Evolutionary conservation across 192 early-diverging fungal genomes (phyloP).

Genomic region (Coemansia guatemalensis): DNA sequence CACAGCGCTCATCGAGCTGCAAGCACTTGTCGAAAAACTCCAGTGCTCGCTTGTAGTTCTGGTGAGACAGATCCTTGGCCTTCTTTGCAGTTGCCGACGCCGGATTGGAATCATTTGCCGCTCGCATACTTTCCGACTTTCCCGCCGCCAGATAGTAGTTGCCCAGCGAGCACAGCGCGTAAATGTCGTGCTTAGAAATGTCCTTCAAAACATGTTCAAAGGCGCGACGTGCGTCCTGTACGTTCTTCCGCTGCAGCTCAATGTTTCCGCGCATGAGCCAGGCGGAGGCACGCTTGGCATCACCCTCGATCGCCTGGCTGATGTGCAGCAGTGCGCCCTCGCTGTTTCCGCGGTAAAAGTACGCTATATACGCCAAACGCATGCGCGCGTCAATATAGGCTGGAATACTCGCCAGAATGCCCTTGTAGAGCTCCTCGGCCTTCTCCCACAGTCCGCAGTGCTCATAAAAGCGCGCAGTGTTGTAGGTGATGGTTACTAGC

Average conservation of each 20-base stretch:
- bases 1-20: constrained; percentile 65
- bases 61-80: constrained; percentile 14
- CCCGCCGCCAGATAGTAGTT: constrained; percentile 76
- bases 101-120: not conserved
- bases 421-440: constrained; percentile 67
- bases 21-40: constrained; percentile 82
- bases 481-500: constrained; percentile 68
- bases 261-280: constrained; percentile 75
- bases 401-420: constrained; percentile 64
- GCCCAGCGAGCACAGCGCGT: constrained; percentile 77
- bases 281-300: constrained; percentile 60
- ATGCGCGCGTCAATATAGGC: constrained; percentile 77
- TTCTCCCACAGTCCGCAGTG: constrained; percentile 52
- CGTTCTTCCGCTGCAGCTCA: constrained; percentile 60
- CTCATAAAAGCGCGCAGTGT: constrained; percentile 72
- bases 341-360: constrained; percentile 49
- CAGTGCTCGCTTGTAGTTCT: constrained; percentile 66
- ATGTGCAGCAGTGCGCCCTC: constrained; percentile 64
- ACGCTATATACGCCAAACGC: constrained; percentile 72
- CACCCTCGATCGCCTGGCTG: constrained; percentile 61
- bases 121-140: constrained; percentile 35
- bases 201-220: constrained; percentile 78
- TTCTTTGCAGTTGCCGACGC: constrained; percentile 19
- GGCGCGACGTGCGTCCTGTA: constrained; percentile 66
- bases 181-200: constrained; percentile 74